These are phyloP conservation scores for Pichia phayaonensis DNA, from an alignment of 805 yeast species.

Conservation along the genomic window DNA sequence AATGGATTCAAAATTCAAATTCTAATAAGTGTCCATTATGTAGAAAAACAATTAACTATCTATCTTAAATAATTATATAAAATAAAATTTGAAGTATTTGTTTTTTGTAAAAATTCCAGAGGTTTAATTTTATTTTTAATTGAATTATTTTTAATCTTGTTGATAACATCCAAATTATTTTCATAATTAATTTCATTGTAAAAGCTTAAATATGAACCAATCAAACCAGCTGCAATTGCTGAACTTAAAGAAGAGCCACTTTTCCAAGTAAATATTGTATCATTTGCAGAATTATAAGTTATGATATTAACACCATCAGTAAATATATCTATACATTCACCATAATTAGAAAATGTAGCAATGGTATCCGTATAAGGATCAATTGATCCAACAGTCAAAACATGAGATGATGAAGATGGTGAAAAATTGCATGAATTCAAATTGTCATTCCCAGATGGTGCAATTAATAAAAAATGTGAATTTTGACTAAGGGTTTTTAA, in stretches of 20 bases:
- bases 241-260: constrained; percentile 48
- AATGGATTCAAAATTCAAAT: constrained; percentile 37
- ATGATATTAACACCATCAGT: constrained; percentile 43
- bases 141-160: constrained; percentile 7
- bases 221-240: constrained; percentile 38
- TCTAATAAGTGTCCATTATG: constrained; percentile 55
- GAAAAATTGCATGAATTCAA: constrained; percentile 37
- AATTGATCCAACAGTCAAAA: constrained; percentile 36
- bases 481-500: constrained; percentile 30
- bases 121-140: constrained; percentile 11
- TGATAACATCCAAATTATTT: constrained; percentile 21
- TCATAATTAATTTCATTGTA: constrained; percentile 26
- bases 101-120: neutral
- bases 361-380: constrained; percentile 28
- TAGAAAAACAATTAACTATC: constrained; percentile 26
- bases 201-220: constrained; percentile 36
- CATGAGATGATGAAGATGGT: constrained; percentile 37
- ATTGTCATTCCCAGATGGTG: constrained; percentile 44
- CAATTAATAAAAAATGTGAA: constrained; percentile 38
- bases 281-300: constrained; percentile 24
- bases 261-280: constrained; percentile 16
- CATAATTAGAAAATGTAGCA: constrained; percentile 39
- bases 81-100: constrained; percentile 17
- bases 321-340: constrained; percentile 45
- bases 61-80: constrained; percentile 5